These are phyloP conservation scores for Trichosporon sp. DNA, from an alignment of 1,284 basidiomycete species.

Conservation along the genomic window DNA sequence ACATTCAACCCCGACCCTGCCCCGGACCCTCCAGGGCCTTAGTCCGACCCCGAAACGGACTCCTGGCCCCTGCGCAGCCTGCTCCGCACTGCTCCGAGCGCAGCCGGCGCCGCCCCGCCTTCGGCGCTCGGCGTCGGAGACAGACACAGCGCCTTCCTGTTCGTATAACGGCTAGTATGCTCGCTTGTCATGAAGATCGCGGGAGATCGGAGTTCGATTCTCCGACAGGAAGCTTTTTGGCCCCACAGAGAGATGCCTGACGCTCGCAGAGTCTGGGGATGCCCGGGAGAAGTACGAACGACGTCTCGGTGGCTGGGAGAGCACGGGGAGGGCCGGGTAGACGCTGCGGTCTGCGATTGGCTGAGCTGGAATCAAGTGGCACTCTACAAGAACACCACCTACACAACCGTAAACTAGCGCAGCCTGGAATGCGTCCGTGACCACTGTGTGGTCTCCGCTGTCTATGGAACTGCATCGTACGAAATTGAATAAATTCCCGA, in stretches of 20 bases:
- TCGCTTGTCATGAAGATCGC: not conserved
- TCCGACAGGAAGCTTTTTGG: not conserved
- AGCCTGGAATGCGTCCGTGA: no score
- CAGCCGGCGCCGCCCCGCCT: not conserved
- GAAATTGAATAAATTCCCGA: no score
- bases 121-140: not conserved
- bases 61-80: not conserved
- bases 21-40: not conserved
- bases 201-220: conserved; percentile 1
- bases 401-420: no score
- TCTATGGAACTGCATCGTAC: no score
- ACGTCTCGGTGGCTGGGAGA: no score
- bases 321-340: no score
- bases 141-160: not conserved
- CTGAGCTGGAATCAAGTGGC: no score
- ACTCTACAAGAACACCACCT: no score
- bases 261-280: not conserved
- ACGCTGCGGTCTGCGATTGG: no score
- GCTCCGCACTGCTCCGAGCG: not conserved
- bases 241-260: no score
- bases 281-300: not conserved
- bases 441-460: no score
- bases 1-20: not conserved
- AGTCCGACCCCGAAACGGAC: not conserved
- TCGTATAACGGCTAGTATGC: conserved; percentile 1